Conservation (phyloP, 73 alveolate species). For the Urostyla sp. region DNA sequence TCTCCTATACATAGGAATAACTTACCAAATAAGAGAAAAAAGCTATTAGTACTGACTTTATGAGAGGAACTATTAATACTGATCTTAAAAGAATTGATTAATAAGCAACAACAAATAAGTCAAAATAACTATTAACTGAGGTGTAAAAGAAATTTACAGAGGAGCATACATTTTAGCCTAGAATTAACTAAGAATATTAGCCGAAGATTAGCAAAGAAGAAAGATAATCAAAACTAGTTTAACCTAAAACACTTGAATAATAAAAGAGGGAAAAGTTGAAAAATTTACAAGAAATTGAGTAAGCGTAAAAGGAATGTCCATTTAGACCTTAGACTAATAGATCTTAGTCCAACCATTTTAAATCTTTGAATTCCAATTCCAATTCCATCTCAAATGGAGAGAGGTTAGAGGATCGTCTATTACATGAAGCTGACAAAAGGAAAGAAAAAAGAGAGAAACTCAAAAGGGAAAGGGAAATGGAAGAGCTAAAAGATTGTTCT, state of each 20-base stretch:
- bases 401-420: conserved; percentile 44
- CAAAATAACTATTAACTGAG: conserved; percentile 52
- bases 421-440: conserved; percentile 64
- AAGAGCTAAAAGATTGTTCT: conserved; percentile 60
- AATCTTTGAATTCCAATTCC: too few species aligned
- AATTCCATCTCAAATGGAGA: too few species aligned
- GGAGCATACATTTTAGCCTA: conserved; percentile 59
- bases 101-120: conserved; percentile 13
- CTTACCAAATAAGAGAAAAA: background rate
- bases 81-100: conserved; percentile 45
- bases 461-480: conserved; percentile 55
- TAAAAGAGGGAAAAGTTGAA: conserved; percentile 53
- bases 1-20: too few species aligned
- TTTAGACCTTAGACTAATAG: conserved; percentile 41
- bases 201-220: conserved; percentile 57
- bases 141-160: conserved; percentile 56
- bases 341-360: too few species aligned
- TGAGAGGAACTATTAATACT: conserved; percentile 42
- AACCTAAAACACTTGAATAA: conserved; percentile 63
- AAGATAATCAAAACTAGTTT: conserved; percentile 62
- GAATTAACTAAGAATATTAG: conserved; percentile 32
- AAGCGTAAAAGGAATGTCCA: conserved; percentile 45
- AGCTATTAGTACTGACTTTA: conserved; percentile 41
- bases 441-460: conserved; percentile 63
- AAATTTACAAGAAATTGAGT: conserved; percentile 45